Conservation (phyloP, 129 eudicot species). For the Lactuca saligna region DNA sequence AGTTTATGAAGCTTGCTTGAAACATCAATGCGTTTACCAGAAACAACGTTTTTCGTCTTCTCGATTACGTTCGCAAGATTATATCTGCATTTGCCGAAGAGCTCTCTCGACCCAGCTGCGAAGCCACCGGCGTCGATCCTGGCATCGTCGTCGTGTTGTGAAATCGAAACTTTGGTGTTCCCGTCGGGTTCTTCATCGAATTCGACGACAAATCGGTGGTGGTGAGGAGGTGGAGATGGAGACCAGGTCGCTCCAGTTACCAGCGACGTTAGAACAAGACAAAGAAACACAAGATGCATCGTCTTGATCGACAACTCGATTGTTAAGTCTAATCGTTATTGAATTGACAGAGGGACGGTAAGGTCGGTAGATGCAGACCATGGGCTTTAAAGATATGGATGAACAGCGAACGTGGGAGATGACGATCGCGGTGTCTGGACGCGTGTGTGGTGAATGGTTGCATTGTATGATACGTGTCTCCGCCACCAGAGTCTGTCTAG, state of each 20-base stretch:
- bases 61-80: slow-evolving; percentile 34
- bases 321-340: neutral
- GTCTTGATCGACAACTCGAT: slow-evolving; percentile 19
- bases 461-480: neutral
- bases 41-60: slow-evolving; percentile 25
- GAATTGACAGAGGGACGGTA: neutral
- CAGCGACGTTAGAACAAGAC: slow-evolving; percentile 37
- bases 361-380: slow-evolving; percentile 3
- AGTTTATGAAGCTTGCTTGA: slow-evolving; percentile 13
- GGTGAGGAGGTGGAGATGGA: slow-evolving; percentile 21
- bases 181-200: slow-evolving; percentile 35
- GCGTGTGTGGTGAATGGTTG: neutral
- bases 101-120: slow-evolving; percentile 31
- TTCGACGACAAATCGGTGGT: slow-evolving; percentile 42
- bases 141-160: slow-evolving; percentile 9
- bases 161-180: slow-evolving; percentile 52
- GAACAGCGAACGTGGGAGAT: neutral
- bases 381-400: neutral
- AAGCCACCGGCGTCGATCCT: neutral
- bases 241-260: slow-evolving; percentile 42
- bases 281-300: slow-evolving; percentile 49
- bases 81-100: slow-evolving; percentile 52
- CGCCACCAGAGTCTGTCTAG: neutral
- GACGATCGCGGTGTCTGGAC: neutral
- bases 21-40: slow-evolving; percentile 23